phyloP scores from a whole-genome alignment of 768 basidiomycete species.

The Suillus brevipes region DNA sequence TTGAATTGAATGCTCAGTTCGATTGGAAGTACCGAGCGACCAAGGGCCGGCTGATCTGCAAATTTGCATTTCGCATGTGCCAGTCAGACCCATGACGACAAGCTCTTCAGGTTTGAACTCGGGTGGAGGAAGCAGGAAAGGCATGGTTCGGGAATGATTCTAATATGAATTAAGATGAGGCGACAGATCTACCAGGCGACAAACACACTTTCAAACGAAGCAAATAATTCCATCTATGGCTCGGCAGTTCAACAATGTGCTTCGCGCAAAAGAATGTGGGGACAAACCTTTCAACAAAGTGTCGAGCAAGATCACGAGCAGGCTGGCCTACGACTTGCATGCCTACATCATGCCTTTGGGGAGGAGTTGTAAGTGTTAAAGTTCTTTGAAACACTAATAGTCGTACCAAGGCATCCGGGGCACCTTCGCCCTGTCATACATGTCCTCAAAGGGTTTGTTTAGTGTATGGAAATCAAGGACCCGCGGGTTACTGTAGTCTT shows the following conservation, averaged over 20 bases:
- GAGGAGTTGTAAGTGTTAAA: neutral
- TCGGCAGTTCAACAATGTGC: constrained; percentile 6
- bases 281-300: constrained; percentile 85
- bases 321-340: constrained; percentile 97
- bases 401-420: constrained; percentile 95
- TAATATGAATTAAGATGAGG: constrained; percentile 30
- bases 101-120: constrained; percentile 88
- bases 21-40: constrained; percentile 89
- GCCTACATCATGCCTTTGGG: constrained; percentile 88
- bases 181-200: neutral
- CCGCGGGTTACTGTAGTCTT: constrained; percentile 93
- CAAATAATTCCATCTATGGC: constrained; percentile 85
- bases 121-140: constrained; percentile 89
- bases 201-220: constrained; percentile 81
- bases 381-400: neutral
- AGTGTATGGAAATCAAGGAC: constrained; percentile 83
- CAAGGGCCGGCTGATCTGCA: constrained; percentile 94
- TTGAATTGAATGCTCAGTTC: constrained; percentile 89
- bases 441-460: constrained; percentile 89
- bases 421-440: constrained; percentile 88
- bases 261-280: constrained; percentile 1
- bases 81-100: constrained; percentile 76
- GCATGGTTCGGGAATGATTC: constrained; percentile 93
- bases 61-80: constrained; percentile 96
- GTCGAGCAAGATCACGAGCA: constrained; percentile 89